Evolutionary conservation across 371 early-diverging fungal genomes (phyloP), one percentile per base, ranked within the genome.

Genomic region (Mortierella sp.): DNA sequence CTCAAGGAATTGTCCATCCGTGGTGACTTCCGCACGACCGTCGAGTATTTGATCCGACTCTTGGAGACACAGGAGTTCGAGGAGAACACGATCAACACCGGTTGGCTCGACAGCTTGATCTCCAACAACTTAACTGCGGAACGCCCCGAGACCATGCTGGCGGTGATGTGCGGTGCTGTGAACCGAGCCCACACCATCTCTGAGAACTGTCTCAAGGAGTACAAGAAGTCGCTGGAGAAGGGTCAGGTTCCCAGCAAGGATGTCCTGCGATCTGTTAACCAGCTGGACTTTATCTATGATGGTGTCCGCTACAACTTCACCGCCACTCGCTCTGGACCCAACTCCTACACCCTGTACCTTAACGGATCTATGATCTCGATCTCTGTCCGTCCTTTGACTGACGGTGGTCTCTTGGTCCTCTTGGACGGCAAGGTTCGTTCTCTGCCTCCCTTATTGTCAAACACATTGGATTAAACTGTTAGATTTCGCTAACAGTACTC

Each of bases 1-100:
- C 84, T 99, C 34, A 97, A 97, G 83, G 98, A 98, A 82, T 83
- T 99, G n/a, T 96, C 96, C 32, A 98, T 98, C 64, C 95, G 97
- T 78, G 97, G 95, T 78, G 98, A 97, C 70, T 99, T 99, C 90
- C 90, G 99, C 50, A 99, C 98, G 21, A 97, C 99, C 3, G 95
- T 97, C 46, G 98, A 97, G 84, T 99, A 97, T 73, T 90, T 99
- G 42, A 91, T 97, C 78, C 93, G 94, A 66, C 87, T 99, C 58
- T 83, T 99, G 63, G 98, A 99, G 80, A 93, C 93, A 23, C 87
- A 90, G 7, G 94, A 91, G 64, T 99, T 96, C 71, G 87, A 89
- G 65, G 86, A 92, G 55, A 98, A 99, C 87, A 86, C 88, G 4
- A 89, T 96, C 80, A 96, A 95, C 50, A 99, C 99, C 26, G 96